Evolutionary conservation across 257 asterid species (phyloP), one percentile per base, ranked within the genome.

Genomic region (Nemophila menziesii): DNA sequence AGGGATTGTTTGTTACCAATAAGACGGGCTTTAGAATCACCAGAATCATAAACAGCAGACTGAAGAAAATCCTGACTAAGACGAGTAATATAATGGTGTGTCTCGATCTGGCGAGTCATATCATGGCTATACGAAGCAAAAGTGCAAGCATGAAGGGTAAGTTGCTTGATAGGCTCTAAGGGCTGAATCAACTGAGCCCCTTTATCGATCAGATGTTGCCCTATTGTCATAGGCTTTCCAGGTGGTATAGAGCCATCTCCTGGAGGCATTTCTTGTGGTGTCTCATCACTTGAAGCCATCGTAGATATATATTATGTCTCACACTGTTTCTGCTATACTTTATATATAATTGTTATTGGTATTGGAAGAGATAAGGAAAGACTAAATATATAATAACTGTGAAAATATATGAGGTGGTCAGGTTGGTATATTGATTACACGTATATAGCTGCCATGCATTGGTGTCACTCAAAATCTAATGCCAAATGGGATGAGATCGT

Each of bases 41-140:
- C 93, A 46, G 95, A 73, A 51, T 89, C 95, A 43, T 75, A 89
- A 51, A 83, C 95, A 43, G 94, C 87, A 68, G 77, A 80, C 61
- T 80, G 93, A 44, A 80, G 75, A 46, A 89, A 78, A 50, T 84
- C 86, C 38, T 75, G 93, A 52, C 72, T 80, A 39, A 64, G 43
- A 0, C 92, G 76, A 3, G 74, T 55, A 0, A 65, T 64, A 44
- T 56, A 78, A 21, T 80, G 95, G 53, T 89, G 97, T 36, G 84
- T 62, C 76, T 83, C 72, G 52, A 89, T 76, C 57, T 78, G 92
- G 17, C 95, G 93, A 21, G 27, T 64, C 82, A 83, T 68, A 47
- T 83, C 97, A 56, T 83, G 92, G 64, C 86, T 71, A 58, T 83
- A 87, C 4, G 79, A 51, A 2, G 98, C 84, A 57, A 89, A 83